Evolutionary conservation across 1,139 yeast species (phyloP).

Genomic region (Magnusiomyces ingens): DNA sequence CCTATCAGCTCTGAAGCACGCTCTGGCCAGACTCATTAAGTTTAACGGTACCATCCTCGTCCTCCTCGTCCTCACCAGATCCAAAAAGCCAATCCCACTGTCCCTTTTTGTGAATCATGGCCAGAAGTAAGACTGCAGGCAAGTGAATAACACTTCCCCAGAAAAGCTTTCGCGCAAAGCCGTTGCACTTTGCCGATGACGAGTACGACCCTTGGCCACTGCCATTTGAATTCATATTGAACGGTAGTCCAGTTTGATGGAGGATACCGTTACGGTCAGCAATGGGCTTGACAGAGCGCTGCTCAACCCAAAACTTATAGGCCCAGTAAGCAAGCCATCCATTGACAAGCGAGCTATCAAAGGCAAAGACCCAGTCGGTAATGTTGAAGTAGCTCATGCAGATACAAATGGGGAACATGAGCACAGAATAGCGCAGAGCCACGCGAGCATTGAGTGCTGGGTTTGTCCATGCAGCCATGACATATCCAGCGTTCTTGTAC

Average conservation of each 20-base stretch:
- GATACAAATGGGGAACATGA: conserved; percentile 89
- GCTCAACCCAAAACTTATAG: conserved; percentile 62
- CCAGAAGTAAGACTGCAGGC: conserved; percentile 82
- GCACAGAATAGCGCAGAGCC: conserved; percentile 75
- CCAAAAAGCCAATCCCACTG: conserved; percentile 75
- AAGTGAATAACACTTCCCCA: conserved; percentile 95
- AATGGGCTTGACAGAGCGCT: conserved; percentile 19
- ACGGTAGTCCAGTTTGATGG: background rate
- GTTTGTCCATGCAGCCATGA: conserved; percentile 91
- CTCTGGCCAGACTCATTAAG: too few species aligned
- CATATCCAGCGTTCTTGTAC: conserved; percentile 87
- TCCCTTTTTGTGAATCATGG: conserved; percentile 91
- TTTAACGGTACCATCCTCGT: background rate
- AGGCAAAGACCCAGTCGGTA: conserved; percentile 72
- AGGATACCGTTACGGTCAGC: conserved; percentile 12
- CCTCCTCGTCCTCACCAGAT: conserved; percentile 15
- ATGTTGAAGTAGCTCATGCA: conserved; percentile 73
- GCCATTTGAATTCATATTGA: background rate
- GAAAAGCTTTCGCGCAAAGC: conserved; percentile 74
- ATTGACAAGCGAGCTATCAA: conserved; percentile 76
- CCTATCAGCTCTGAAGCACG: too few species aligned
- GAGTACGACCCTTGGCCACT: background rate
- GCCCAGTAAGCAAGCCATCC: conserved; percentile 82
- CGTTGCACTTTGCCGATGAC: conserved; percentile 38
- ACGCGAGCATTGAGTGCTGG: conserved; percentile 92